Percentiles rank a stretch among this genome's conserved stretches.
These are phyloP conservation scores for Dactylella cylindrospora DNA, from an alignment of 2,329 filamentous ascomycete genomes.

Conservation along the genomic window DNA sequence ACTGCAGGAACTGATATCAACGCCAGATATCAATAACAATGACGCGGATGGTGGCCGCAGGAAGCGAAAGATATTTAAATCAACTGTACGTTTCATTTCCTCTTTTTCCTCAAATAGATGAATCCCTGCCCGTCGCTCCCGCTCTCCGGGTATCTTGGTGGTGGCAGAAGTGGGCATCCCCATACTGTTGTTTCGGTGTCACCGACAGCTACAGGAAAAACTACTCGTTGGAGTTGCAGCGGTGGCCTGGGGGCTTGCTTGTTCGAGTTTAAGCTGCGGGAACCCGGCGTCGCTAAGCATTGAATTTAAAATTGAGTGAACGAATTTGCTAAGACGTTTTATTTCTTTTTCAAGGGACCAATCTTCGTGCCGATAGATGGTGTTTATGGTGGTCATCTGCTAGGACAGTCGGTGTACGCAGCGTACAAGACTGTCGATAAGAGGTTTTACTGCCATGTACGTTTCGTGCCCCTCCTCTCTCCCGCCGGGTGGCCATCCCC, in stretches of 20 bases:
- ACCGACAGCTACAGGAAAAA: constrained; percentile 27
- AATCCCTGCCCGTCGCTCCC: constrained; percentile 16
- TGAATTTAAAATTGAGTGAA: constrained; percentile 3
- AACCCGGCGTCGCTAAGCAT: too few species aligned
- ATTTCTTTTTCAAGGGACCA: constrained; percentile 15
- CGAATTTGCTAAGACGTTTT: constrained; percentile 5
- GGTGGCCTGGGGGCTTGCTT: too few species aligned
- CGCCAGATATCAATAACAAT: constrained; percentile 34
- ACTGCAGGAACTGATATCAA: constrained; percentile 40
- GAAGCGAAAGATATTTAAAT: constrained; percentile 29
- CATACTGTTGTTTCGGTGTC: constrained; percentile 43
- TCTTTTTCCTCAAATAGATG: constrained; percentile 7
- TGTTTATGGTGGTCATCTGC: constrained; percentile 56
- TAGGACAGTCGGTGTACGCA: constrained; percentile 54
- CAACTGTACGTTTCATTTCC: constrained; percentile 31
- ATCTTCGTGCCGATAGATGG: constrained; percentile 37
- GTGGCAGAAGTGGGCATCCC: too few species aligned
- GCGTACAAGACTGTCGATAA: constrained; percentile 52
- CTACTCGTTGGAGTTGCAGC: constrained; percentile 15
- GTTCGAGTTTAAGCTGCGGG: too few species aligned
- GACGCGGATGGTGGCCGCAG: constrained; percentile 21
- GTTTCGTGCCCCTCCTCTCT: constrained; percentile 42
- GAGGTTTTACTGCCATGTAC: constrained; percentile 54
- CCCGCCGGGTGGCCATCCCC: neutral
- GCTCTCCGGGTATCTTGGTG: constrained; percentile 30